phyloP scores from a whole-genome alignment of 2,329 filamentous ascomycete species.

The Aphanoascus verrucosus region DNA sequence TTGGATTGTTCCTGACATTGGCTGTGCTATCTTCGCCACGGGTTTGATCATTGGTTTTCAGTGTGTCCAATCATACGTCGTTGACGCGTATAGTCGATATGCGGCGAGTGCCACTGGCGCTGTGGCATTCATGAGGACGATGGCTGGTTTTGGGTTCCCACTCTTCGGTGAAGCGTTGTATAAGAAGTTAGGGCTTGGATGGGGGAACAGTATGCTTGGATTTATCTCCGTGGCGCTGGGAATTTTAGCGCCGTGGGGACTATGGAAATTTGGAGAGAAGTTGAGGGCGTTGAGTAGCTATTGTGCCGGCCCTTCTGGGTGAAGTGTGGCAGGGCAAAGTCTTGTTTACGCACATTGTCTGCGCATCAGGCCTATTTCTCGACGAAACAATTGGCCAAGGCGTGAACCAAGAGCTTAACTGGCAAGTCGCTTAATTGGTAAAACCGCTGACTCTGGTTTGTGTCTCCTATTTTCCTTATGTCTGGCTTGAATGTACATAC shows the following conservation, averaged over 20 bases:
- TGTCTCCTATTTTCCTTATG: no score
- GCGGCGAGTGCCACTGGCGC: conserved; percentile 41
- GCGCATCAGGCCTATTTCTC: no score
- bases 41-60: conserved; percentile 39
- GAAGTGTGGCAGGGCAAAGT: not conserved
- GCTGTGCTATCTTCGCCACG: conserved; percentile 41
- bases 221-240: conserved; percentile 33
- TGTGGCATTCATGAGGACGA: conserved; percentile 35
- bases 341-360: no score
- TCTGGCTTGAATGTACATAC: no score
- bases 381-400: no score
- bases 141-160: conserved; percentile 42
- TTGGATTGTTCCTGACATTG: conserved; percentile 48
- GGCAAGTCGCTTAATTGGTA: no score
- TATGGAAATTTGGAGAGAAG: conserved; percentile 42
- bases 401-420: no score
- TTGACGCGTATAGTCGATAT: conserved; percentile 36
- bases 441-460: no score
- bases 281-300: conserved; percentile 41
- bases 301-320: conserved; percentile 16
- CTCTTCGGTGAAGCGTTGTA: conserved; percentile 39
- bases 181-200: conserved; percentile 26
- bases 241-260: conserved; percentile 40
- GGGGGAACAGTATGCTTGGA: conserved; percentile 35
- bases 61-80: conserved; percentile 35